Percentiles rank a stretch among this genome's conserved stretches.
Conservation (phyloP, 1,139 yeast genomes). For the Hyphopichia fennica region DNA sequence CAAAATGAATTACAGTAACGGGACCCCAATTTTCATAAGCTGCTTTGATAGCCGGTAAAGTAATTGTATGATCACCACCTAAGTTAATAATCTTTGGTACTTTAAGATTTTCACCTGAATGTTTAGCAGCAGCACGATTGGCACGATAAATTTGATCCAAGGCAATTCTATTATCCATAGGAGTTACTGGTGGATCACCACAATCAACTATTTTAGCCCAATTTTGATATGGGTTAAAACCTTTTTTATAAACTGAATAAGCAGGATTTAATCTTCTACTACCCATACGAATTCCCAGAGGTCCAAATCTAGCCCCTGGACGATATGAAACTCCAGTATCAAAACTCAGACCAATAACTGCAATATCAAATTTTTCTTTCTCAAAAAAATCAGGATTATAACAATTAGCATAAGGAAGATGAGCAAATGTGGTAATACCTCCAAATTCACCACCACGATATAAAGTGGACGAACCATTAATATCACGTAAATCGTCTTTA, state of each 20-base stretch:
- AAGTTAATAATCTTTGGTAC: slow-evolving; percentile 13
- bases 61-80: slow-evolving; percentile 17
- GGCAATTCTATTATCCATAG: slow-evolving; percentile 16
- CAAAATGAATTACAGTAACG: slow-evolving; percentile 15
- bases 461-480: slow-evolving; percentile 31
- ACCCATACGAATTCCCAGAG: slow-evolving; percentile 23
- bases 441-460: slow-evolving; percentile 38
- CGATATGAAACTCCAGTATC: slow-evolving; percentile 31
- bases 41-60: slow-evolving; percentile 13
- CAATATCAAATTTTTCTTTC: slow-evolving; percentile 21
- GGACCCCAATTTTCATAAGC: slow-evolving; percentile 13
- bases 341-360: slow-evolving; percentile 32
- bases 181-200: slow-evolving; percentile 18
- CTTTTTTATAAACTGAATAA: slow-evolving; percentile 20
- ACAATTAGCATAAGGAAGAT: slow-evolving; percentile 29
- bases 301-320: slow-evolving; percentile 34
- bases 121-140: slow-evolving; percentile 9
- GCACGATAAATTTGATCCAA: slow-evolving; percentile 15
- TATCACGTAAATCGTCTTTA: slow-evolving; percentile 35
- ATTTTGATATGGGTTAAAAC: slow-evolving; percentile 11
- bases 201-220: slow-evolving; percentile 17
- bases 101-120: slow-evolving; percentile 5
- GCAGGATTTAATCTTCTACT: slow-evolving; percentile 13
- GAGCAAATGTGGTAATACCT: slow-evolving; percentile 39
- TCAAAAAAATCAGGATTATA: slow-evolving; percentile 21